These are phyloP conservation scores for Sporothrix dimorphospora DNA, from an alignment of 2,329 filamentous ascomycete species.

Conservation along the genomic window DNA sequence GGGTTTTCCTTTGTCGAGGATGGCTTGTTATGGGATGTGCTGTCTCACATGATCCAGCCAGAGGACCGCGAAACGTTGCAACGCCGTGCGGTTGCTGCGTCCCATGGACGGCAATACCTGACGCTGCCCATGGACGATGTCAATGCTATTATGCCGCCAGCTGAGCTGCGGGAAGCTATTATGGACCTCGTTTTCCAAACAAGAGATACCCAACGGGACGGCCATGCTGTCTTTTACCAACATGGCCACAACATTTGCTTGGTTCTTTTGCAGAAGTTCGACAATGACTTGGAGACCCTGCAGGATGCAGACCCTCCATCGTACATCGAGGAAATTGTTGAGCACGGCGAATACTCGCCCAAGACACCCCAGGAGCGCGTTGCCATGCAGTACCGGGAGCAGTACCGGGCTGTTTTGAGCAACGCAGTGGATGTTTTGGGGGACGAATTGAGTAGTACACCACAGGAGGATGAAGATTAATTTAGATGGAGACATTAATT, in stretches of 20 bases:
- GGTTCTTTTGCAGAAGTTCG: slow-evolving; percentile 45
- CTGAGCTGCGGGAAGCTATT: slow-evolving; percentile 25
- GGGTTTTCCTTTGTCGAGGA: slow-evolving; percentile 48
- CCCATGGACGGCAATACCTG: not conserved
- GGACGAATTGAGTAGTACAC: not conserved
- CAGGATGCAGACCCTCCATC: slow-evolving; percentile 48
- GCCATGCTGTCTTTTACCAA: not conserved
- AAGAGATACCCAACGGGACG: not conserved
- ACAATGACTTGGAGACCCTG: slow-evolving; percentile 47
- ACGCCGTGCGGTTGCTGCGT: not conserved
- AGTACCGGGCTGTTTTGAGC: slow-evolving; percentile 54
- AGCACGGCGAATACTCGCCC: not conserved
- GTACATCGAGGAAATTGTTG: not conserved
- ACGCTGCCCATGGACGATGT: not conserved
- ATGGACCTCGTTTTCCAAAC: slow-evolving; percentile 37
- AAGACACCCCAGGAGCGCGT: slow-evolving; percentile 45
- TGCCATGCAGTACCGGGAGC: slow-evolving; percentile 52
- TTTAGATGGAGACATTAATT: no score
- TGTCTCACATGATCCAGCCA: slow-evolving; percentile 42
- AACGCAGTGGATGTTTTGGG: slow-evolving; percentile 38
- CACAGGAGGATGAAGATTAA: slow-evolving; percentile 3
- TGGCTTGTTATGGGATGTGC: slow-evolving; percentile 56
- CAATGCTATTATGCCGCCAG: not conserved
- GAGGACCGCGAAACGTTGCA: slow-evolving; percentile 36
- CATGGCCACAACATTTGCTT: slow-evolving; percentile 37